A percentile compares a stretch with the other conserved stretches of the same genome.
Evolutionary conservation across 1,284 basidiomycete species (phyloP).

Genomic region (Rhodotorula sp.): DNA sequence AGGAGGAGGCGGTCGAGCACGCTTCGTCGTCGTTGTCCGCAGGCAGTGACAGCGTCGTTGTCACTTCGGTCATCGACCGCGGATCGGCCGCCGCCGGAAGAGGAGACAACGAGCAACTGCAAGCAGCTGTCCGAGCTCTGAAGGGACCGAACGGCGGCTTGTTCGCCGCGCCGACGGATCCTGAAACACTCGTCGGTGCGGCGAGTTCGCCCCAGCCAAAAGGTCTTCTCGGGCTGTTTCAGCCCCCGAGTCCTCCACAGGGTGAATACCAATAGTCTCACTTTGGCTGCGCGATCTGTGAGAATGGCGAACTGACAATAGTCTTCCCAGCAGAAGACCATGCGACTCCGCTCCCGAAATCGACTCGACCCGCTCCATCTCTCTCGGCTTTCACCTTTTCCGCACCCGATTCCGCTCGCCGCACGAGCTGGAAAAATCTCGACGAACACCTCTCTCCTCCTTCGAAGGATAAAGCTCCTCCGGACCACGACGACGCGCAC

Average conservation of each 20-base stretch:
- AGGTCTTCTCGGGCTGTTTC: slow-evolving; percentile 31
- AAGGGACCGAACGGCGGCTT: slow-evolving; percentile 25
- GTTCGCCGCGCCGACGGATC: slow-evolving; percentile 1
- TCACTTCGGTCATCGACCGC: slow-evolving; percentile 13
- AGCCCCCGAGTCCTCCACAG: slow-evolving; percentile 17
- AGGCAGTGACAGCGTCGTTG: slow-evolving; percentile 21
- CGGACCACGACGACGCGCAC: background rate
- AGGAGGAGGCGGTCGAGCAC: background rate
- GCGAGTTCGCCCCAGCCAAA: background rate
- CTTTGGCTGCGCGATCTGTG: background rate
- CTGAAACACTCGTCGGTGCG: background rate
- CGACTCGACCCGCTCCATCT: slow-evolving; percentile 7
- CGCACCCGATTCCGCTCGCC: background rate
- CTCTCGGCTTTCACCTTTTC: slow-evolving; percentile 16
- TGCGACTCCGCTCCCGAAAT: background rate
- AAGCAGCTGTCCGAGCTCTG: slow-evolving; percentile 34
- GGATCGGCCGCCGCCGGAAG: slow-evolving; percentile 1
- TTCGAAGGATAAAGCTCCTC: background rate
- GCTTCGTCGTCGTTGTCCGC: background rate
- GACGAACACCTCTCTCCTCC: background rate
- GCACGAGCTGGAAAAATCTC: slow-evolving; percentile 9
- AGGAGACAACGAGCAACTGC: slow-evolving; percentile 23
- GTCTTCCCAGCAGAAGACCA: background rate
- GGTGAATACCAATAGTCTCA: background rate
- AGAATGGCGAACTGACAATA: background rate